Conservation (phyloP, 2,329 filamentous ascomycete species). For the Paracamarosporium sp. region DNA sequence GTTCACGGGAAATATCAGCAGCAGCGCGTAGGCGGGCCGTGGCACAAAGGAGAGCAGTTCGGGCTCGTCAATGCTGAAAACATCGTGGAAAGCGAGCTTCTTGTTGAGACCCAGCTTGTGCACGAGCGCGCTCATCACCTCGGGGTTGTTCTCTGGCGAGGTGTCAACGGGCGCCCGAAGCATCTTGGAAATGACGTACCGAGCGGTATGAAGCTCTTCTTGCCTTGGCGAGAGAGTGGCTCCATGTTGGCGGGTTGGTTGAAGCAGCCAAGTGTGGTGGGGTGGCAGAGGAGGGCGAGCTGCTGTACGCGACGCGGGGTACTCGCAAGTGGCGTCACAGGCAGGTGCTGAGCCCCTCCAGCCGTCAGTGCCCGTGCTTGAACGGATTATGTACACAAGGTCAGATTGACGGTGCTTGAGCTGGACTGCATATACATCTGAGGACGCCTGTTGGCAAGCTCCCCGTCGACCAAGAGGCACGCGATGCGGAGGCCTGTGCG, state of each 20-base stretch:
- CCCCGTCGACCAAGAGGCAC: neutral
- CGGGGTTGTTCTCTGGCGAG: constrained; percentile 74
- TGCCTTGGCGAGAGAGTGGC: constrained; percentile 23
- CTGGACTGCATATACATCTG: neutral
- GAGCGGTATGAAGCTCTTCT: constrained; percentile 49
- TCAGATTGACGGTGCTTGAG: neutral
- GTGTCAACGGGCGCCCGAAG: constrained; percentile 16
- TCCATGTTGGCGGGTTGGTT: constrained; percentile 28
- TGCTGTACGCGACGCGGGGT: constrained; percentile 22
- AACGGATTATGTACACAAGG: no score
- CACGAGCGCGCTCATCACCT: constrained; percentile 86
- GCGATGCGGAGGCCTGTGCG: constrained; percentile 9
- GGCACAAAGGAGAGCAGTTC: constrained; percentile 86
- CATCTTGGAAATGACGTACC: constrained; percentile 28
- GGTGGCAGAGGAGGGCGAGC: neutral
- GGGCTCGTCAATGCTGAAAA: constrained; percentile 87
- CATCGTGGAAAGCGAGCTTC: constrained; percentile 83
- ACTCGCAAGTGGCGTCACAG: constrained; percentile 8
- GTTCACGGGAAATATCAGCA: constrained; percentile 90
- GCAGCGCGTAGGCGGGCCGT: constrained; percentile 83
- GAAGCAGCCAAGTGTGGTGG: constrained; percentile 6
- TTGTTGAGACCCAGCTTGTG: constrained; percentile 84
- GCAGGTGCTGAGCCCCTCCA: neutral
- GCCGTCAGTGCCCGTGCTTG: neutral
- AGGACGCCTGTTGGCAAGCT: no score